phyloP scores from a whole-genome alignment of 1,284 basidiomycete species.

The Fomitopsis schrenkii region DNA sequence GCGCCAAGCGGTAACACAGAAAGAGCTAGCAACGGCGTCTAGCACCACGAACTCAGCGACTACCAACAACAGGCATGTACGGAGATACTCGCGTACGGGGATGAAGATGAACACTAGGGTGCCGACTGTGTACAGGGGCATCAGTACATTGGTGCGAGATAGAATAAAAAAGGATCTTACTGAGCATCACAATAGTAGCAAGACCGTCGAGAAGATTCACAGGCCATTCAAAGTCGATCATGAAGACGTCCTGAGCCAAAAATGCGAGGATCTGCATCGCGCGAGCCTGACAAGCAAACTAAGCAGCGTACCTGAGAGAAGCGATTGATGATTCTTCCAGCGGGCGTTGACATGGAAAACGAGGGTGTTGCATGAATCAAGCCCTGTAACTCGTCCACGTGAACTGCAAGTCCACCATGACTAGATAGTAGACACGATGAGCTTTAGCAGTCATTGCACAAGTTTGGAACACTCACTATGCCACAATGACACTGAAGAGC shows the following conservation, averaged over 20 bases:
- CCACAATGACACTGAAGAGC: background rate
- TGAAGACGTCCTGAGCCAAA: background rate
- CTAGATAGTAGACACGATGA: background rate
- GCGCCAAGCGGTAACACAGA: background rate
- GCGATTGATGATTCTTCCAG: background rate
- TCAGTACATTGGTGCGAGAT: background rate
- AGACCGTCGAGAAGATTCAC: background rate
- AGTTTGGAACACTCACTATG: background rate
- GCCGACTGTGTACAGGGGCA: background rate
- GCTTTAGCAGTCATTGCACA: too few species aligned
- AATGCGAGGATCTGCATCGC: background rate
- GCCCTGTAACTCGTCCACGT: background rate
- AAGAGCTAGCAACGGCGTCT: background rate
- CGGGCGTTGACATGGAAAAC: background rate
- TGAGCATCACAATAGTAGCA: background rate
- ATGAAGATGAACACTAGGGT: background rate
- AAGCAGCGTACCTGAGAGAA: background rate
- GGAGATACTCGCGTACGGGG: background rate
- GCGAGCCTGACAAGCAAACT: background rate
- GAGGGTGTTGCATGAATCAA: background rate
- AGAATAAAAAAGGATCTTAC: background rate
- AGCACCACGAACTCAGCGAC: background rate
- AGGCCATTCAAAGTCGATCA: background rate
- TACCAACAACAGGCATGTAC: too few species aligned
- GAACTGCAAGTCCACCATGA: background rate